These are phyloP conservation scores for Pachysandra terminalis DNA, from an alignment of 164 flowering plant species.

Conservation along the genomic window DNA sequence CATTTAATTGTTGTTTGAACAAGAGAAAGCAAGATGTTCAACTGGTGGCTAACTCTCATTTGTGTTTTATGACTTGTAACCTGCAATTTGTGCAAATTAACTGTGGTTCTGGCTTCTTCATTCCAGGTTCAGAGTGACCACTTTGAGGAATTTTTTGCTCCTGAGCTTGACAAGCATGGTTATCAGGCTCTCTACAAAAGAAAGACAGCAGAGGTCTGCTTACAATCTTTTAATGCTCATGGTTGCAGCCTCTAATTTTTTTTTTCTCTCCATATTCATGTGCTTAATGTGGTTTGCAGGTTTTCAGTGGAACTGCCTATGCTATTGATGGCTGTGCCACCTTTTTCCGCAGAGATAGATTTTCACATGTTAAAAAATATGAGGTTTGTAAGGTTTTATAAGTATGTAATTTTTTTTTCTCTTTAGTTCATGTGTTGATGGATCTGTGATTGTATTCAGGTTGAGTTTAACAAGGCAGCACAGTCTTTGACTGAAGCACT, in stretches of 20 bases:
- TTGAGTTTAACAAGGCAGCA: constrained; percentile 99
- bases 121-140: too few relatives aligned
- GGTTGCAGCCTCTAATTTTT: not conserved
- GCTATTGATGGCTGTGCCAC: constrained; percentile 94
- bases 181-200: too few relatives aligned
- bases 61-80: too few relatives aligned
- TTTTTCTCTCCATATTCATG: constrained; percentile 7
- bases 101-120: constrained; percentile 7
- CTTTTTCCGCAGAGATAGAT: too few relatives aligned
- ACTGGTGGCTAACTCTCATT: too few relatives aligned
- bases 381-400: constrained; percentile 11
- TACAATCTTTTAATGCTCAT: not conserved
- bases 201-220: constrained; percentile 81
- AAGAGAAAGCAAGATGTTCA: too few relatives aligned
- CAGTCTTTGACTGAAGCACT: too few relatives aligned
- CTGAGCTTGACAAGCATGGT: constrained; percentile 95
- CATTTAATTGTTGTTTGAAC: too few relatives aligned
- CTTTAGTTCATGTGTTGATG: constrained; percentile 2
- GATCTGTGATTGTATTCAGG: constrained; percentile 44
- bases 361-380: too few relatives aligned
- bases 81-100: not conserved
- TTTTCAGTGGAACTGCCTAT: constrained; percentile 45
- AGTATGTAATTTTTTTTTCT: not conserved
- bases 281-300: too few relatives aligned
- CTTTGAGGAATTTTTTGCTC: constrained; percentile 89